phyloP scores from a whole-genome alignment of 2,329 filamentous ascomycete genomes.

The Pseudogymnoascus verrucosus region DNA sequence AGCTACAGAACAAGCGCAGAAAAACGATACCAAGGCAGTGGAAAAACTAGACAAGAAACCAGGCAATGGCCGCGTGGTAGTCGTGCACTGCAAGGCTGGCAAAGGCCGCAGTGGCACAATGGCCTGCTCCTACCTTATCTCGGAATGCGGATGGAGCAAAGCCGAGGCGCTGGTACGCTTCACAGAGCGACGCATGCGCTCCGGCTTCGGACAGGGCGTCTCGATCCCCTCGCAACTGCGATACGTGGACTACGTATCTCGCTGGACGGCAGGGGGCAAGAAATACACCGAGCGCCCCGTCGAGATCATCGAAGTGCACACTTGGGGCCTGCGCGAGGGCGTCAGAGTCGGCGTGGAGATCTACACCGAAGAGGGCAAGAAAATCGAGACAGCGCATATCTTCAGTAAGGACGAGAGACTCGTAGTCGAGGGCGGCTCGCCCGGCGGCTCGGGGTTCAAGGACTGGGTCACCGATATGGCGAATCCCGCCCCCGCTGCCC shows the following conservation, averaged over 20 bases:
- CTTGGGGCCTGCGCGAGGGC: conserved; percentile 80
- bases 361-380: conserved; percentile 80
- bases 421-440: conserved; percentile 51
- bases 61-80: conserved; percentile 54
- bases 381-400: conserved; percentile 74
- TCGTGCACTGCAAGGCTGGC: conserved; percentile 95
- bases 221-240: conserved; percentile 88
- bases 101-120: conserved; percentile 89
- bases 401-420: conserved; percentile 67
- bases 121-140: conserved; percentile 82
- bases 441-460: conserved; percentile 40
- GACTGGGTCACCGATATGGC: conserved; percentile 49
- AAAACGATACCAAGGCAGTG: conserved; percentile 14
- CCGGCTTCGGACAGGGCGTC: conserved; percentile 79
- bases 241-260: conserved; percentile 81
- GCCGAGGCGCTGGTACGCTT: conserved; percentile 58
- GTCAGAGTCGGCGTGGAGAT: conserved; percentile 83
- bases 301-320: conserved; percentile 80
- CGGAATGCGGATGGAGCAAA: conserved; percentile 66
- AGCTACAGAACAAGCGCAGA: conserved; percentile 11
- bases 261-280: conserved; percentile 70
- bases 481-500: conserved; percentile 12
- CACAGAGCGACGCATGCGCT: conserved; percentile 81
- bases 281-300: conserved; percentile 74
- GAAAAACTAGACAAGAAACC: conserved; percentile 25